A percentile compares a stretch with the other conserved stretches of the same genome.
Conservation (phyloP, 1,139 yeast genomes). For the Candida sojae region DNA sequence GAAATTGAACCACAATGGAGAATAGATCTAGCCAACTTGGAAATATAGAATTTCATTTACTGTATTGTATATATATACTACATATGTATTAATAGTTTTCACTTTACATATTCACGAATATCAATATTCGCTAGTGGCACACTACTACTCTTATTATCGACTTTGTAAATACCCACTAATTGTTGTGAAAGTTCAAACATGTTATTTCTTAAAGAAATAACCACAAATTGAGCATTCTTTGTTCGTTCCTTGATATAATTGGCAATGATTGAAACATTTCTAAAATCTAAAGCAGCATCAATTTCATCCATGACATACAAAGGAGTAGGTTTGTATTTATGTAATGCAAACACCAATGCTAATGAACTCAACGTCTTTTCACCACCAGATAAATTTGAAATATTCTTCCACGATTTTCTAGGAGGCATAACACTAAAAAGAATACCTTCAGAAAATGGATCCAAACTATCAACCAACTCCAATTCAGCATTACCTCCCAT, state of each 20-base stretch:
- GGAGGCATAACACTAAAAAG: conserved; percentile 99
- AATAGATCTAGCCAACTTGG: conserved; percentile 11
- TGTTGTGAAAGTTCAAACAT: conserved; percentile 97
- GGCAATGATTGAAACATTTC: conserved; percentile 96
- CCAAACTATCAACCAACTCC: conserved; percentile 92
- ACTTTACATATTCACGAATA: neutral
- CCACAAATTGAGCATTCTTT: conserved; percentile 94
- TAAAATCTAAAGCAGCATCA: conserved; percentile 96
- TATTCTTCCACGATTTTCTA: conserved; percentile 95
- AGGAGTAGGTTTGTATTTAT: conserved; percentile 96
- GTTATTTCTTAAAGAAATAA: conserved; percentile 90
- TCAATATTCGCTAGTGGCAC: conserved; percentile 59
- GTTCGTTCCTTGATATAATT: conserved; percentile 95
- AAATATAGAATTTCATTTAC: conserved; percentile 3
- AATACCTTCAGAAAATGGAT: conserved; percentile 98
- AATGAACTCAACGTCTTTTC: conserved; percentile 94
- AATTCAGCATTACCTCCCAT: conserved; percentile 99
- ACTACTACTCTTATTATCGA: conserved; percentile 85
- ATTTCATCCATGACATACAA: conserved; percentile 99
- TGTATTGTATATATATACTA: neutral
- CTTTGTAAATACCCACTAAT: conserved; percentile 93
- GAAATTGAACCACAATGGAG: conserved; percentile 57
- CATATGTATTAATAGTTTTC: neutral
- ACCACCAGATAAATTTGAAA: conserved; percentile 94
- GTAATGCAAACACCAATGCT: conserved; percentile 95